Base-by-base conservation (phyloP, 2,329 filamentous ascomycete genomes). In the Mycocentrospora acerina region DNA sequence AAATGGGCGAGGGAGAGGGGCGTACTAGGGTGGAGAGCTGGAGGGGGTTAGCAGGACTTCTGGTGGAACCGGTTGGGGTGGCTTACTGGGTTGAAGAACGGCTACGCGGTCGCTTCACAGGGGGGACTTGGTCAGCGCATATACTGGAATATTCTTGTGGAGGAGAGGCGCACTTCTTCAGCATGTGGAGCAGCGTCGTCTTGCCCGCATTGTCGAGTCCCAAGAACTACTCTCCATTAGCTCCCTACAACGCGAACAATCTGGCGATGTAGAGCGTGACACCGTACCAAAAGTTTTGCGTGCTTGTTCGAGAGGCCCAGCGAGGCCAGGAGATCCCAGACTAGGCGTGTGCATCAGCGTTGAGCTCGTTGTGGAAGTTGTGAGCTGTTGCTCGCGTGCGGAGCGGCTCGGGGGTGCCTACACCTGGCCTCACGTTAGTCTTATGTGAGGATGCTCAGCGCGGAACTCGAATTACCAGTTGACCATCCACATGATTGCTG, bases 141-240 rank as follows among this genome's bases (percentile, higher is more conserved):
- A 16, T 4, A 26, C 14, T 11, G 13, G 9, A 19, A 19, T 15
- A 18, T 4, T 13, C 18, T 22, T 15, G 27, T 11, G 28, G 7
- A n/a, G 7, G 15, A 11, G 7, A 14, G 27, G 18, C 38, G 13
- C 35, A 42, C 31, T 56, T 56, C 86, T 95, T 95, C 71, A 95
- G 71, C 89, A 94, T 94, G 71, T 95, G 89, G 67, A 94, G 73
- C 52, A 94, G 75, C 25, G 89, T 94, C 35, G 89, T 94, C 80
- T 95, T 94, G 72, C 89, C 89, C 33, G 89, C 89, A 75, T 94
- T 94, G 69, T 94, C 88, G 42, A 95, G 83, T 58, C 89, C 89
- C 48, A 95, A 82, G 75, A 95, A 94, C 34, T 39, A 26, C 26
- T 13, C 14, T 24, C 9, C n/a, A 5, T 38, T 18, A 32, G 30